Conservation (phyloP, 768 basidiomycete genomes). For the Amanita subjunquillea region DNA sequence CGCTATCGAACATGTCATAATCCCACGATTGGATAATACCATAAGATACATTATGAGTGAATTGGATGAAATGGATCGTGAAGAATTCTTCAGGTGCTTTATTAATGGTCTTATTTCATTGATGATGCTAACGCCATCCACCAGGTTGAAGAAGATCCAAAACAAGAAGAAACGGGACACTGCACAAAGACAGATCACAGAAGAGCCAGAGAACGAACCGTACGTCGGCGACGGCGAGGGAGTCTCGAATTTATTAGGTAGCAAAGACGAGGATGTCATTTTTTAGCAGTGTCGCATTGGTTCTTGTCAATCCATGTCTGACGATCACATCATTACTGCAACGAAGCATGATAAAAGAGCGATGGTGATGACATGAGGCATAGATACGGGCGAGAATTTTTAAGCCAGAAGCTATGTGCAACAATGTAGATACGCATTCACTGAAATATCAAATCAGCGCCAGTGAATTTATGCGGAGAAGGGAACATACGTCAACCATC, state of each 20-base stretch:
- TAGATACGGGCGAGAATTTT: constrained; percentile 62
- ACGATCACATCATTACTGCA: neutral
- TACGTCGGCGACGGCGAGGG: constrained; percentile 27
- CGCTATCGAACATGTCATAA: constrained; percentile 95
- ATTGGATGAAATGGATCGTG: constrained; percentile 97
- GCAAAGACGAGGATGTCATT: constrained; percentile 89
- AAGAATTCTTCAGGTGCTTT: constrained; percentile 81
- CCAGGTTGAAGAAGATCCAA: constrained; percentile 91
- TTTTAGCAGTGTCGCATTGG: constrained; percentile 38
- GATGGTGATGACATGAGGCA: constrained; percentile 30
- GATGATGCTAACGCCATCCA: neutral
- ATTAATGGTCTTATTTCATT: neutral
- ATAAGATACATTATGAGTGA: constrained; percentile 98
- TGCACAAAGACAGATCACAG: constrained; percentile 15
- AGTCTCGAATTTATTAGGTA: constrained; percentile 55
- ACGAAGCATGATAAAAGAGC: neutral
- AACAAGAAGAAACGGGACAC: constrained; percentile 83
- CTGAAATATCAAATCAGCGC: constrained; percentile 16
- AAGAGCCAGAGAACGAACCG: constrained; percentile 19
- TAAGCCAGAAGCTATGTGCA: constrained; percentile 16
- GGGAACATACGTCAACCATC: constrained; percentile 60
- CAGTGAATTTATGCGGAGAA: neutral
- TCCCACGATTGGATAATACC: constrained; percentile 92
- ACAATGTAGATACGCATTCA: constrained; percentile 18
- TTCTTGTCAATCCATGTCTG: neutral